Conservation (phyloP, 1,139 yeast species). For the Geotrichum fermentans region DNA sequence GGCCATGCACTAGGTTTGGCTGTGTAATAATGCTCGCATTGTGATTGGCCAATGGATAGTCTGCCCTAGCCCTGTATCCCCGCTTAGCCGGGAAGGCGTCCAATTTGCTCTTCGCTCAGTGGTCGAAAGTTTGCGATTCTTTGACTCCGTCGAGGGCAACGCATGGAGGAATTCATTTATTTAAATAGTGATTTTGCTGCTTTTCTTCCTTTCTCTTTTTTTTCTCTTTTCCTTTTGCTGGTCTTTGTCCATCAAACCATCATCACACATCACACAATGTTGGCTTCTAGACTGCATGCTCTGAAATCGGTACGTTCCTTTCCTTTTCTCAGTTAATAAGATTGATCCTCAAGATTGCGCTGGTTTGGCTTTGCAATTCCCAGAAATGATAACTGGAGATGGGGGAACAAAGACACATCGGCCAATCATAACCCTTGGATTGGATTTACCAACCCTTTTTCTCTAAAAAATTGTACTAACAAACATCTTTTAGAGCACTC, state of each 20-base stretch:
- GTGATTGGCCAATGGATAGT: neutral
- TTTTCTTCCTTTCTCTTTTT: slow-evolving; percentile 7
- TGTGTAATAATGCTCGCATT: neutral
- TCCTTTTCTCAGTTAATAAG: too few relatives aligned
- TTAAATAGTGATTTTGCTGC: slow-evolving; percentile 5
- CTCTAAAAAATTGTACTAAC: too few relatives aligned
- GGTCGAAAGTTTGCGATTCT: neutral
- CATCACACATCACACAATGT: slow-evolving; percentile 3
- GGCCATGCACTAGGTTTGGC: too few relatives aligned
- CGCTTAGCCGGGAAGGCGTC: neutral
- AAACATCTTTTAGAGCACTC: slow-evolving; percentile 16
- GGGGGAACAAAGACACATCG: neutral
- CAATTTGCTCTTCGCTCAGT: neutral
- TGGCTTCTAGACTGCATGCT: slow-evolving; percentile 11
- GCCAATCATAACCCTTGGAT: too few relatives aligned
- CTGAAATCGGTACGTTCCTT: slow-evolving; percentile 13
- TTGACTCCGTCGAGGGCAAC: neutral
- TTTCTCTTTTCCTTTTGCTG: slow-evolving; percentile 3
- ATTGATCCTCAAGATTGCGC: slow-evolving; percentile 3
- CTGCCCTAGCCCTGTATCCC: neutral
- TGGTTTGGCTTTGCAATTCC: slow-evolving; percentile 10
- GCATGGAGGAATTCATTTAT: neutral
- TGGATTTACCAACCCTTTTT: neutral
- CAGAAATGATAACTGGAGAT: neutral
- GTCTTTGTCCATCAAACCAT: slow-evolving; percentile 6